A percentile compares a stretch with the other conserved stretches of the same genome.
Conservation (phyloP, 768 basidiomycete genomes). For the Kwoniella dendrophila region DNA sequence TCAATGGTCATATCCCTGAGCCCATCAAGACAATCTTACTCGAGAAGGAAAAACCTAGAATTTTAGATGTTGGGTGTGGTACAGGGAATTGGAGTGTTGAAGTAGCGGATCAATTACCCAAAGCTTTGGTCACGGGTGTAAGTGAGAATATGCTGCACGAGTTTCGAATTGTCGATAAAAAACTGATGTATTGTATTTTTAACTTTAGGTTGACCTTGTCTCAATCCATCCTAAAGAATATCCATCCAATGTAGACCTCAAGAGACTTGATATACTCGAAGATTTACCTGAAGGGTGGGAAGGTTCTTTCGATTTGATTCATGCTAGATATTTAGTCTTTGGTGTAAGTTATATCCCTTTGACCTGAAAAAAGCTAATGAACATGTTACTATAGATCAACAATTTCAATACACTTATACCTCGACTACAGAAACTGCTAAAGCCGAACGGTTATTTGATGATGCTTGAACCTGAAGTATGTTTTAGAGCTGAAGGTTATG, state of each 20-base stretch:
- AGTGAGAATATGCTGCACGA: not conserved
- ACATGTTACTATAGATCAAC: too few species aligned
- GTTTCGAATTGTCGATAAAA: not conserved
- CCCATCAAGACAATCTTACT: too few species aligned
- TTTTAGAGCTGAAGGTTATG: too few species aligned
- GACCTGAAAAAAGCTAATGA: too few species aligned
- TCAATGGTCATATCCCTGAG: too few species aligned
- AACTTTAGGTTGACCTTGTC: constrained; percentile 15
- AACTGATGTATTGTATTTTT: not conserved
- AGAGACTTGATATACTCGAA: constrained; percentile 11
- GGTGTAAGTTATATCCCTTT: too few species aligned
- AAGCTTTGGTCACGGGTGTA: constrained; percentile 19
- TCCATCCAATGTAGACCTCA: constrained; percentile 15
- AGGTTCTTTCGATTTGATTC: constrained; percentile 17
- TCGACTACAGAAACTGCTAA: too few species aligned
- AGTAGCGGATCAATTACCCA: constrained; percentile 19
- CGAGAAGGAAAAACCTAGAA: too few species aligned
- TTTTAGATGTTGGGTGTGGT: constrained; percentile 25
- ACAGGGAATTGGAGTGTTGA: constrained; percentile 25
- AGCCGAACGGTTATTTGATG: too few species aligned
- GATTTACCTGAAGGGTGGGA: constrained; percentile 8
- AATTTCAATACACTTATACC: too few species aligned
- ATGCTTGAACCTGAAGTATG: too few species aligned
- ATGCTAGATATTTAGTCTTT: constrained; percentile 2
- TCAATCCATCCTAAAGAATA: constrained; percentile 20